Evolutionary conservation across 441 rosid genomes (phyloP).

Genomic region (Syzygium malaccense): DNA sequence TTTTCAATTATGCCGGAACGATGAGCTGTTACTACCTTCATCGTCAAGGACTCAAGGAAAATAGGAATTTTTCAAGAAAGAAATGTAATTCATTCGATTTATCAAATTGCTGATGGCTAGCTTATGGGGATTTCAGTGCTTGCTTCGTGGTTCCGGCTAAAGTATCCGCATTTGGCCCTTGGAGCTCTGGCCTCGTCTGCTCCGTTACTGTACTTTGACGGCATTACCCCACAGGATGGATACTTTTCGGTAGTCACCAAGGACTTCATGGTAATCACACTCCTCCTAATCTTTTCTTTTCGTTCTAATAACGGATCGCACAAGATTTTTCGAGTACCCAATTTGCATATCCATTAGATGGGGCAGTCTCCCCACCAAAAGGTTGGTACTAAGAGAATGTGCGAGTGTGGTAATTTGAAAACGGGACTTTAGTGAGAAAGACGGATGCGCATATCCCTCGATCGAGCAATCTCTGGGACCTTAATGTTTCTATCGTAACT

Average conservation of each 20-base stretch:
- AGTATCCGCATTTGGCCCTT: constrained; percentile 49
- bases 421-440: background rate
- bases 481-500: background rate
- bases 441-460: background rate
- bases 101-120: background rate
- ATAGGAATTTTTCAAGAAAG: background rate
- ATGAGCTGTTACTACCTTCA: background rate
- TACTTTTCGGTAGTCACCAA: constrained; percentile 38
- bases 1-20: background rate
- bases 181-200: constrained; percentile 71
- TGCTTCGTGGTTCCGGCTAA: constrained; percentile 51
- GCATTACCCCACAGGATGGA: constrained; percentile 36
- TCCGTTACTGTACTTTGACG: constrained; percentile 54
- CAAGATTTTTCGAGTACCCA: background rate
- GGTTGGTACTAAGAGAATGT: background rate
- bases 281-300: background rate
- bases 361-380: background rate
- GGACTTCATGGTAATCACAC: constrained; percentile 36
- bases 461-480: background rate
- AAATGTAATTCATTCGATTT: background rate
- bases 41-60: background rate
- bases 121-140: constrained; percentile 24
- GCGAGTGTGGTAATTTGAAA: background rate
- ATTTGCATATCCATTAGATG: background rate
- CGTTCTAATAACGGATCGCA: background rate